These are phyloP conservation scores for Lodderomyces theae DNA, from an alignment of 1,139 yeast genomes.

Conservation along the genomic window DNA sequence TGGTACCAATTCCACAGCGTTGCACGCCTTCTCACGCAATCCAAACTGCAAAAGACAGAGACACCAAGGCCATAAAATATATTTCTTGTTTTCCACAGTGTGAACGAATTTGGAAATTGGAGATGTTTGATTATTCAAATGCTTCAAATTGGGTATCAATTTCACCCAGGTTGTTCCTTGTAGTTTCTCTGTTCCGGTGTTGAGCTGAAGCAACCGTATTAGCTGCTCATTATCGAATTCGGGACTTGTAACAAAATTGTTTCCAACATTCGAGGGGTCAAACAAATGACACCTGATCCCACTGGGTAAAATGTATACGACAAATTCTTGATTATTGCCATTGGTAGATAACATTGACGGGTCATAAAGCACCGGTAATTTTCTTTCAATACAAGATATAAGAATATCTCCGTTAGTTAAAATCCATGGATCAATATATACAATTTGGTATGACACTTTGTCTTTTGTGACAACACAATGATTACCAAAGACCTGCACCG, in stretches of 20 bases:
- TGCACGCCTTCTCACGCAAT: slow-evolving; percentile 15
- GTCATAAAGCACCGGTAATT: slow-evolving; percentile 30
- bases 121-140: slow-evolving; percentile 66
- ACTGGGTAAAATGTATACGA: slow-evolving; percentile 68
- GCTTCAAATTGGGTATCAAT: slow-evolving; percentile 63
- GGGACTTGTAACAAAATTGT: slow-evolving; percentile 13
- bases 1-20: slow-evolving; percentile 4
- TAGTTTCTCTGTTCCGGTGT: slow-evolving; percentile 49
- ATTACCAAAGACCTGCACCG: slow-evolving; percentile 54
- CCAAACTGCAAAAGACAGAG: slow-evolving; percentile 60
- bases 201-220: slow-evolving; percentile 44
- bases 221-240: slow-evolving; percentile 42
- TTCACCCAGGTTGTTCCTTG: slow-evolving; percentile 52
- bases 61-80: slow-evolving; percentile 69
- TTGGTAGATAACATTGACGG: slow-evolving; percentile 19
- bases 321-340: slow-evolving; percentile 31
- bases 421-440: slow-evolving; percentile 57
- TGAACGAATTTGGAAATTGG: slow-evolving; percentile 55
- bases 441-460: slow-evolving; percentile 19
- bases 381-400: slow-evolving; percentile 24
- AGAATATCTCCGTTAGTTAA: slow-evolving; percentile 53
- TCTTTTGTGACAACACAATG: slow-evolving; percentile 33
- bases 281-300: slow-evolving; percentile 67
- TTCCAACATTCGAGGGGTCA: slow-evolving; percentile 23
- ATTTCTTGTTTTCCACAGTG: slow-evolving; percentile 53